phyloP scores from a whole-genome alignment of 1,284 basidiomycete species.

The Paramarasmius palmivorus region DNA sequence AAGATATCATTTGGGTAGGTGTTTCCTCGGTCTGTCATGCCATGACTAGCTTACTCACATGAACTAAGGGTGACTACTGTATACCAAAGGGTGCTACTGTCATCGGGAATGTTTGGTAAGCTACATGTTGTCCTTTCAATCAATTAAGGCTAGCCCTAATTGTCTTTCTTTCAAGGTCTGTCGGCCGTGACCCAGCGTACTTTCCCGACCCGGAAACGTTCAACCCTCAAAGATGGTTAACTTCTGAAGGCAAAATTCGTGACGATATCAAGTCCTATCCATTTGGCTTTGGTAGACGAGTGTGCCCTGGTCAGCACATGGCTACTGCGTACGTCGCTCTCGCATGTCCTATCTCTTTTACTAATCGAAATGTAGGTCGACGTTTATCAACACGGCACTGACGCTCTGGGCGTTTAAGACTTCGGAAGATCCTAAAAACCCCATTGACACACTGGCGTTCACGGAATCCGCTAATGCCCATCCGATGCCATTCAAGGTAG shows the following conservation, averaged over 20 bases:
- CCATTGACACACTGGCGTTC: slow-evolving; percentile 58
- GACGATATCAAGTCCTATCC: slow-evolving; percentile 51
- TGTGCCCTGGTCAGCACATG: slow-evolving; percentile 63
- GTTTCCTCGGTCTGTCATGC: neutral
- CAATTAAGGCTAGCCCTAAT: neutral
- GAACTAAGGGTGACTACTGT: slow-evolving; percentile 44
- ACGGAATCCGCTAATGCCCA: slow-evolving; percentile 59
- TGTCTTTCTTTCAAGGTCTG: slow-evolving; percentile 34
- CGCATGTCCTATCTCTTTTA: too few species aligned
- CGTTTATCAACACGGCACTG: slow-evolving; percentile 59
- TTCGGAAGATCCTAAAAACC: slow-evolving; percentile 41
- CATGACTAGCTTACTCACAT: neutral
- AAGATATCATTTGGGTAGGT: slow-evolving; percentile 59
- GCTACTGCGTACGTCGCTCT: slow-evolving; percentile 46
- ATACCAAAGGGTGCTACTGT: slow-evolving; percentile 63
- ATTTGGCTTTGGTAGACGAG: slow-evolving; percentile 62
- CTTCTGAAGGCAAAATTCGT: slow-evolving; percentile 44
- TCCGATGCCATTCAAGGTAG: slow-evolving; percentile 52
- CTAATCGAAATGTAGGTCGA: slow-evolving; percentile 36
- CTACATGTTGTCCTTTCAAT: neutral
- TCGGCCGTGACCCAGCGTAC: slow-evolving; percentile 53
- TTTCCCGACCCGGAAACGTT: slow-evolving; percentile 63
- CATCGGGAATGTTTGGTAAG: slow-evolving; percentile 62
- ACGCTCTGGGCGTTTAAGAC: slow-evolving; percentile 63
- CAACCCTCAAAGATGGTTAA: slow-evolving; percentile 59